Percentiles rank a stretch among this genome's conserved stretches.
Evolutionary conservation across 257 asterid genomes (phyloP).

Genomic region (Solanum sparsipilum): DNA sequence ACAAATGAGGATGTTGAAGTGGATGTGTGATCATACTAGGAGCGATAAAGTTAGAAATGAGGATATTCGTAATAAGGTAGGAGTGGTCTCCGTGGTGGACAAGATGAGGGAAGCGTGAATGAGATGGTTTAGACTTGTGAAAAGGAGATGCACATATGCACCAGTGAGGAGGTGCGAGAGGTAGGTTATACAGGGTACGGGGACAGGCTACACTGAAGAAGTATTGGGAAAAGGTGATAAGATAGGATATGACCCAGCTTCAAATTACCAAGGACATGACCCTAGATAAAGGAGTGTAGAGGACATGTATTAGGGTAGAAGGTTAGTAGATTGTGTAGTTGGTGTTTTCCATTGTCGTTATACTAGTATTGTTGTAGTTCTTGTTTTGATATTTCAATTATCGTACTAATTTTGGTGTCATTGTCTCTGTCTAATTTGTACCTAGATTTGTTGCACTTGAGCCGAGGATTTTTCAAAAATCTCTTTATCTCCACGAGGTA

Average conservation of each 20-base stretch:
- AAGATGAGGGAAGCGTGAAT: neutral
- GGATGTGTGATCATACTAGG: neutral
- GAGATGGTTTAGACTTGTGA: neutral
- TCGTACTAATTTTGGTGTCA: neutral
- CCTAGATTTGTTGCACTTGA: neutral
- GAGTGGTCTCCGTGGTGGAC: neutral
- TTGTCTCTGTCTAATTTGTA: neutral
- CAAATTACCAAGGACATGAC: neutral
- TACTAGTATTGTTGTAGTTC: neutral
- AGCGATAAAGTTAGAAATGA: neutral
- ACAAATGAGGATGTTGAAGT: neutral
- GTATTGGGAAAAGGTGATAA: neutral
- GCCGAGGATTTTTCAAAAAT: neutral
- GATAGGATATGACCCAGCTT: neutral
- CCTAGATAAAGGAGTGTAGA: neutral
- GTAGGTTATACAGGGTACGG: neutral
- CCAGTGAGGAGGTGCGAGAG: neutral
- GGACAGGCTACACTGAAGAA: neutral
- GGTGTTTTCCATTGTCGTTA: neutral
- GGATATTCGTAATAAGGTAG: neutral
- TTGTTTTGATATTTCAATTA: neutral
- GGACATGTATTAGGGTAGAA: neutral
- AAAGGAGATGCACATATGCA: neutral
- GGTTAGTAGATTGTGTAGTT: neutral
- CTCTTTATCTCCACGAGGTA: neutral